phyloP scores from a whole-genome alignment of 2,329 filamentous ascomycete genomes.

The Cladophialophora psammophila region DNA sequence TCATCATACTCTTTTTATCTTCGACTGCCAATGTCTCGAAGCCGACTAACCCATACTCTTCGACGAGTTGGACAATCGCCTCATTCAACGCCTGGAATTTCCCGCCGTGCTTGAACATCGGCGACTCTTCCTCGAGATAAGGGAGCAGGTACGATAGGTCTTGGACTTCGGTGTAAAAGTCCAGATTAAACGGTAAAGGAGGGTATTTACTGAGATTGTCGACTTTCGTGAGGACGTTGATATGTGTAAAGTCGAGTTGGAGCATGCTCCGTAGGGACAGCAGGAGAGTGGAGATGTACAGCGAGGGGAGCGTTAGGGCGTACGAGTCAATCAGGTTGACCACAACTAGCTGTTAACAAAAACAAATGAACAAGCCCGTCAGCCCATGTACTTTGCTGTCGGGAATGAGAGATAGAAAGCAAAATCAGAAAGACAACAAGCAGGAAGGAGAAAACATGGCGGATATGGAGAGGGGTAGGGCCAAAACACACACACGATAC shows the following conservation, averaged over 20 bases:
- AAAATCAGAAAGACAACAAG: too few relatives aligned
- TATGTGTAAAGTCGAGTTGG: constrained; percentile 93
- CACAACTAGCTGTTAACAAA: constrained; percentile 76
- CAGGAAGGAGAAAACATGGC: too few relatives aligned
- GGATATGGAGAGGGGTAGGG: constrained; percentile 8
- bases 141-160: constrained; percentile 86
- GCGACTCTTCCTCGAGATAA: constrained; percentile 78
- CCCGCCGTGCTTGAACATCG: constrained; percentile 63
- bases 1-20: constrained; percentile 97
- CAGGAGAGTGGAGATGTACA: constrained; percentile 93
- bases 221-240: constrained; percentile 97
- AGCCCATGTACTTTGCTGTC: not conserved
- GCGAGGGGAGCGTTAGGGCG: constrained; percentile 87
- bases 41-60: constrained; percentile 85
- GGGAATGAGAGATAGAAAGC: constrained; percentile 5
- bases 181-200: constrained; percentile 89
- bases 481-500: constrained; percentile 74
- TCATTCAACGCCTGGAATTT: constrained; percentile 88
- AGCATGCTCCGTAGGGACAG: constrained; percentile 95
- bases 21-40: constrained; percentile 96
- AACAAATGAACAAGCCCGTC: constrained; percentile 1
- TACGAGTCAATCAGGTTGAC: constrained; percentile 94
- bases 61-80: constrained; percentile 84
- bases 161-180: constrained; percentile 97
- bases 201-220: constrained; percentile 89